A percentile compares a stretch with the other conserved stretches of the same genome.
Conservation (phyloP, 805 yeast species). For the Myxozyma geophila region DNA sequence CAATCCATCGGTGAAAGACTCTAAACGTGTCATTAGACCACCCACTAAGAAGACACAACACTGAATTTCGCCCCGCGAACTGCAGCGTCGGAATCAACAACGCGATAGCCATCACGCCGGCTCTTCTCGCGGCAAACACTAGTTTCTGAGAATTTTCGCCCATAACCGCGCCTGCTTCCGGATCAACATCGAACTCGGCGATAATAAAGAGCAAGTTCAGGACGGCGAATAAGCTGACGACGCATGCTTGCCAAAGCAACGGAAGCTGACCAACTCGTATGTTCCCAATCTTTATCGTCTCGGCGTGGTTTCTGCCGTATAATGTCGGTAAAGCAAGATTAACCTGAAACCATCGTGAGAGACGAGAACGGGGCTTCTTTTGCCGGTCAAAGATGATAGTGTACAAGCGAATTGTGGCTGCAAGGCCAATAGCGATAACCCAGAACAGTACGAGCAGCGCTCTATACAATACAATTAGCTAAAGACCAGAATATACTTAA, state of each 20-base stretch:
- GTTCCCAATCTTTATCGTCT: slow-evolving; percentile 29
- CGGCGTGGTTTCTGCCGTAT: slow-evolving; percentile 39
- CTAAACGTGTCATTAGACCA: slow-evolving; percentile 65
- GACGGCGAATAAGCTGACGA: slow-evolving; percentile 44
- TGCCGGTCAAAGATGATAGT: background rate
- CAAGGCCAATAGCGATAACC: slow-evolving; percentile 7
- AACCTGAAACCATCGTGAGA: slow-evolving; percentile 13
- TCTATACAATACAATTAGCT: background rate
- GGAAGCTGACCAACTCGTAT: slow-evolving; percentile 44
- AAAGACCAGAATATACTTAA: background rate
- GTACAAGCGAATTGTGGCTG: slow-evolving; percentile 1
- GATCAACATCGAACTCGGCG: slow-evolving; percentile 28
- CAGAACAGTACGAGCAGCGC: slow-evolving; percentile 8
- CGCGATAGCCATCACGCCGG: slow-evolving; percentile 41
- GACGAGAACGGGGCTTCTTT: slow-evolving; percentile 5
- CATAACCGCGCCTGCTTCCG: slow-evolving; percentile 4
- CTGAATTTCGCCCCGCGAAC: slow-evolving; percentile 76
- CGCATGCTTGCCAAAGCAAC: slow-evolving; percentile 48
- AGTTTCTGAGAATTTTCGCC: background rate
- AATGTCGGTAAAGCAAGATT: slow-evolving; percentile 41
- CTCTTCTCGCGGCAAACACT: slow-evolving; percentile 8
- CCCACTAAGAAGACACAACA: slow-evolving; percentile 66
- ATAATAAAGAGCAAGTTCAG: slow-evolving; percentile 44
- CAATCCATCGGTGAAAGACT: slow-evolving; percentile 67
- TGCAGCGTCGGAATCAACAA: slow-evolving; percentile 60